Percentiles rank a stretch among this genome's conserved stretches.
phyloP scores from a whole-genome alignment of 352 stramenopile species.

The Halophytophthora polymorphica region DNA sequence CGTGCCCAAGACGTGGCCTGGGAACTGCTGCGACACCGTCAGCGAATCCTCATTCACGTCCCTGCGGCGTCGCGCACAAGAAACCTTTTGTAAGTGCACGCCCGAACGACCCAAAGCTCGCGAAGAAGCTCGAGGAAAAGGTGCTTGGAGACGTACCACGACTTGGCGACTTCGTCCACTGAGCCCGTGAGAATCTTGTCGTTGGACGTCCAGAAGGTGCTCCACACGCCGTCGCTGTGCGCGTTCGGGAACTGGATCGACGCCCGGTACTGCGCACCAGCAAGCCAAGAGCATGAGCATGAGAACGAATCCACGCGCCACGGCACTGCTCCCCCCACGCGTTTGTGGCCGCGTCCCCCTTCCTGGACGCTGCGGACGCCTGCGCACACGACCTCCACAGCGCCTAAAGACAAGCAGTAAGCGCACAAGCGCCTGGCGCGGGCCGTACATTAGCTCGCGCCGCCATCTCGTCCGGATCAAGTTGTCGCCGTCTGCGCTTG shows the following conservation, averaged over 20 bases:
- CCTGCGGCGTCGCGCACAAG: constrained; percentile 23
- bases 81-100: neutral
- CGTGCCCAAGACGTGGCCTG: constrained; percentile 80
- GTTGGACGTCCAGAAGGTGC: constrained; percentile 84
- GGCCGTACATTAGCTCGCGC: constrained; percentile 23
- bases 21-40: constrained; percentile 78
- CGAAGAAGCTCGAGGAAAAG: too few species aligned
- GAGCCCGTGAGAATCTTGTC: constrained; percentile 88
- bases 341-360: too few species aligned
- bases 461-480: constrained; percentile 8
- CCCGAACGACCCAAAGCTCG: neutral
- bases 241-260: constrained; percentile 81
- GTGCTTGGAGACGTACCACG: constrained; percentile 44
- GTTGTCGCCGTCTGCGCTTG: too few species aligned
- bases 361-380: too few species aligned
- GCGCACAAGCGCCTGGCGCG: neutral
- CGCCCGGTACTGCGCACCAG: constrained; percentile 56
- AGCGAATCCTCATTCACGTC: constrained; percentile 67
- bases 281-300: neutral
- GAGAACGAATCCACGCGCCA: too few species aligned
- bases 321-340: too few species aligned
- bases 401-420: neutral
- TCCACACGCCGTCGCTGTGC: constrained; percentile 88
- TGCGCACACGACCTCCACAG: constrained; percentile 1
- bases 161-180: constrained; percentile 86